Conservation (phyloP, 805 yeast genomes). For the Candida palmyrensis region DNA sequence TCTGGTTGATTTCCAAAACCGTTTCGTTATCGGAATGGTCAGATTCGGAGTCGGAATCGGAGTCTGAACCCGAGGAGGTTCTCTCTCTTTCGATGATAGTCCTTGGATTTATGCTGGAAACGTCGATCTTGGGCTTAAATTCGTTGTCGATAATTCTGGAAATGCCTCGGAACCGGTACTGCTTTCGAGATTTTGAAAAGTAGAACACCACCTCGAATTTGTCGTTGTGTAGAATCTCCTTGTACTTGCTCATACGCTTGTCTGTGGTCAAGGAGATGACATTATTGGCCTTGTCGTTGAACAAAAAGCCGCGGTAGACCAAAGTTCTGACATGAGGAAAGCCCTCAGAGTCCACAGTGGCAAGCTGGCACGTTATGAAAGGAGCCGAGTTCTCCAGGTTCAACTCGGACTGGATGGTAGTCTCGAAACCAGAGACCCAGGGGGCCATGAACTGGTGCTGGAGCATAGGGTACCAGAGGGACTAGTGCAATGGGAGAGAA, state of each 20-base stretch:
- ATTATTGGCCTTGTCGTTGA: constrained; percentile 62
- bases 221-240: constrained; percentile 47
- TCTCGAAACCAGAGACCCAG: constrained; percentile 66
- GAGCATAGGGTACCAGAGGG: constrained; percentile 19
- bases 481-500: not conserved
- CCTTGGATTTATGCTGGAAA: constrained; percentile 24
- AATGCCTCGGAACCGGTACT: constrained; percentile 67
- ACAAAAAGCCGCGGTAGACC: constrained; percentile 69
- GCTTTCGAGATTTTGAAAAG: constrained; percentile 56
- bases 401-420: constrained; percentile 46
- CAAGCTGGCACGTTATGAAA: constrained; percentile 62
- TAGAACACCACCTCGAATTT: constrained; percentile 74
- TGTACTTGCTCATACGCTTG: constrained; percentile 58
- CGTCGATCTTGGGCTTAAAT: constrained; percentile 27
- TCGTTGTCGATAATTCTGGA: constrained; percentile 42
- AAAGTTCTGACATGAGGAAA: constrained; percentile 67
- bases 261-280: constrained; percentile 70
- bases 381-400: constrained; percentile 15
- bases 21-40: constrained; percentile 11
- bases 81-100: constrained; percentile 13
- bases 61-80: constrained; percentile 4
- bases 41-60: constrained; percentile 10
- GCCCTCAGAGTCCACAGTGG: constrained; percentile 53
- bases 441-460: constrained; percentile 48
- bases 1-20: not conserved